These are phyloP conservation scores for Setaria viridis DNA, from an alignment of 202 grass and related monocot species.

Conservation along the genomic window DNA sequence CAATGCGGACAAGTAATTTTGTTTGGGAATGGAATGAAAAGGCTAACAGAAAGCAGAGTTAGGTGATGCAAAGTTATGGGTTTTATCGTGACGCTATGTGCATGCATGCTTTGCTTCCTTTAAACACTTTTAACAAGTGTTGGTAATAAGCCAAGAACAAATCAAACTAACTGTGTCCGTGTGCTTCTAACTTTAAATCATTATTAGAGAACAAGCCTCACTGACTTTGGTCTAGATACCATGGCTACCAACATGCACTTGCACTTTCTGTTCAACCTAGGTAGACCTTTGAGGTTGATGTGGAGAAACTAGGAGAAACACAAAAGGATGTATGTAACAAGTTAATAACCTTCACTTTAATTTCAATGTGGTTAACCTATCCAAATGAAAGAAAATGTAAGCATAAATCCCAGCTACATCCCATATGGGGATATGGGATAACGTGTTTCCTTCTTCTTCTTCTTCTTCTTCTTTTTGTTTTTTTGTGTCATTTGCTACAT, in stretches of 20 bases:
- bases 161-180: neutral
- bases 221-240: neutral
- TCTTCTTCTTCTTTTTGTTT: neutral
- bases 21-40: neutral
- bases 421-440: neutral
- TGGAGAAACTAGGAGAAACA: slow-evolving; percentile 1
- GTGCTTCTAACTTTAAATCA: neutral
- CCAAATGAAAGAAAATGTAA: neutral
- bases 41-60: slow-evolving; percentile 11
- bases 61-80: neutral
- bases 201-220: neutral
- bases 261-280: neutral
- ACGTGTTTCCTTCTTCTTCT: no score
- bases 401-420: neutral
- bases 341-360: neutral
- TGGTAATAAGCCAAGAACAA: neutral
- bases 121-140: neutral
- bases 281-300: neutral
- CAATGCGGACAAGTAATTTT: neutral
- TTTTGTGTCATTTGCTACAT: neutral
- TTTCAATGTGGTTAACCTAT: neutral
- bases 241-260: neutral
- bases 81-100: slow-evolving; percentile 8
- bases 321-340: neutral
- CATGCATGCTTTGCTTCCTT: neutral